Evolutionary conservation across 1,139 yeast species (phyloP), one percentile per base, ranked within the genome.

Genomic region (Geotrichum histeridarum): DNA sequence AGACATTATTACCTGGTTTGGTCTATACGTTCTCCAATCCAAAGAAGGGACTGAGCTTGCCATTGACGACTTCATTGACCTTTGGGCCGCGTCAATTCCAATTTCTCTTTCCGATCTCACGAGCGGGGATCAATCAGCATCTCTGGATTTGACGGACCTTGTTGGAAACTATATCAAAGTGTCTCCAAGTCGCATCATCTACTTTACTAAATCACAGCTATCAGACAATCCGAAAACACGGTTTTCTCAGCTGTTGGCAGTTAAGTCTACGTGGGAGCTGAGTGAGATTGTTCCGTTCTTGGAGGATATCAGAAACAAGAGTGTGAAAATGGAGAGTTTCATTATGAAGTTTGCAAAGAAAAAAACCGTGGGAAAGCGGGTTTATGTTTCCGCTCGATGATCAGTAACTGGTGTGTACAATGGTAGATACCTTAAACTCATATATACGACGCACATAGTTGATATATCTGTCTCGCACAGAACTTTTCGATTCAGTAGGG

Each of bases 281-380:
- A 78, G 78, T 0, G 96, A 90, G 49, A 77, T 93, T 31, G 72
- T 74, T 22, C 96, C 96, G 0, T 87, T 80, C 62, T 73, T 91
- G 6, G 71, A 70, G 32, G 82, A 80, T 27, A 58, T 73, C 8
- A 73, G 82, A 54, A 79, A 84, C 55, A 72, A 76, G 41, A 79
- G 79, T 1, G 70, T 82, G 57, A 86, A 86, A 66, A 70, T 80
- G 9, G 96, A 89, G 54, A 77, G 80, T 51, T 80, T 87, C 59
- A 77, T 89, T 15, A 75, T 89, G 75, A 90, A 90, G 68, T 85
- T 75, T 67, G 95, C 94, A 1, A 79, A 81, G 61, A 83, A 83
- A 69, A 82, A 78, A 65, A 77, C 77, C 48, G 69, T 77, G 9
- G 87, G 85, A 1, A 79, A 77, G 61, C 51, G 39, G 5, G 37